Evolutionary conservation across 495 filamentous ascomycete genomes (phyloP), one percentile per base, ranked within the genome.

Genomic region (Aspergillus conjunctus): DNA sequence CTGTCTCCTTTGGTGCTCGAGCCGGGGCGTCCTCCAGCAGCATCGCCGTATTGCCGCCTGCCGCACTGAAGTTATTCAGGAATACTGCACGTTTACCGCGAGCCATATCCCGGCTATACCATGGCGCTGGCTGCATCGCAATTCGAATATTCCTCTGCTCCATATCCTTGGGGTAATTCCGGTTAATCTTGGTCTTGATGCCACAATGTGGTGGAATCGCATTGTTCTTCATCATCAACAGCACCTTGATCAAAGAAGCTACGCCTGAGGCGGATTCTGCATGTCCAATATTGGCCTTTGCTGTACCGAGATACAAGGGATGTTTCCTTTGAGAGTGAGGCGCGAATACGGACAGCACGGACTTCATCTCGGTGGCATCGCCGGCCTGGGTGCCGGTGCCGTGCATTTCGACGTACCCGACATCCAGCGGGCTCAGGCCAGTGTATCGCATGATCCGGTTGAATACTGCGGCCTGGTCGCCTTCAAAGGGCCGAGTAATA

Each of bases 231-330:
- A 96, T 74, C 92, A 96, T 96, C 73, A 96, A 70, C 51, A 96
- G 69, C 3, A 93, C 85, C 73, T 97, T 97, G 71, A 91, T 81
- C 26, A 97, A 77, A 0, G 89, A 85, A 0, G 88, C 88, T 30
- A 94, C 83, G 54, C 92, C 92, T 46, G 92, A 94, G 0, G 87
- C 91, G 37, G 92, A 89, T 67, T 96, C 92, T 31, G 86, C 91
- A 72, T 97, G 93, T 2, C 92, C 92, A 26, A 96, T 81, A 58
- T 96, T 96, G 0, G 93, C 83, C 67, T 97, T 97, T 44, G 91
- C 85, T 0, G 93, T 85, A 17, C 93, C 93, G 1, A 97, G 79
- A 64, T 89, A 85, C 3, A 97, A 81, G 0, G 90, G 85, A 68
- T 89, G 83, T 6, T 81, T 80, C 50, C 92, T 82, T 44, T 92